Base-by-base conservation (phyloP, 441 rosid genomes). In the Arabidopsis hybrid region DNA sequence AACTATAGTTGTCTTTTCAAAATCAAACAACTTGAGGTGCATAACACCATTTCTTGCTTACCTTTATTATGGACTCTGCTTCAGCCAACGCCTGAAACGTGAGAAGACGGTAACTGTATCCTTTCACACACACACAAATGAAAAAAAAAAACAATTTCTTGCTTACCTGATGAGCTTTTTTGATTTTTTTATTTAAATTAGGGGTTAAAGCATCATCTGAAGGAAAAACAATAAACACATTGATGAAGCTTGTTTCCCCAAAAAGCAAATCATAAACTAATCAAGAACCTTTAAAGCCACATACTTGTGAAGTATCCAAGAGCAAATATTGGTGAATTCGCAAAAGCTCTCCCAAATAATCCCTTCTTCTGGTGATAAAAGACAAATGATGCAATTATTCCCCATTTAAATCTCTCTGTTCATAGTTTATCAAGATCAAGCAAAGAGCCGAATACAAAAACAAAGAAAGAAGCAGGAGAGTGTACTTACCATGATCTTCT, bases 291-390 rank as follows among this genome's bases (percentile, higher is more conserved):
- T 42, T 42, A 56, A 6, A 60, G 64, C 47, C 4, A 60, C 65
- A 40, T 60, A 60, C 65, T n/a, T 21, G 50, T 21, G 65, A 17
- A 55, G 72, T 42, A 68, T 38, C 72, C 72, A 14, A 55, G 72
- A 31, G 34, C 53, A 55, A 68, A 56, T 12, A 55, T 43, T 68
- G 53, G 18, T 26, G 51, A 14, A 53, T 4, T 51, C 40, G n/a
- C 29, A 1, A 29, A 53, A 53, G 16, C 61, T 67, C 51, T 67
- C 51, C 35, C 12, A 5, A 13, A 39, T 18, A 38, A 4, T 26
- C 66, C 66, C 2, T 60, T 60, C 65, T 38, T 29, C 46, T 8
- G 42, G 42, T 42, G n/a, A 21, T 21, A 40, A 12, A 40, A 40
- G n/a, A 40, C 0, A 40, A 40, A 10, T 40, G n/a, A 40, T 40